Percentiles rank a stretch among this genome's conserved stretches.
These are phyloP conservation scores for Taphrina wiesneri DNA, from an alignment of 1,139 yeast species.

Conservation along the genomic window DNA sequence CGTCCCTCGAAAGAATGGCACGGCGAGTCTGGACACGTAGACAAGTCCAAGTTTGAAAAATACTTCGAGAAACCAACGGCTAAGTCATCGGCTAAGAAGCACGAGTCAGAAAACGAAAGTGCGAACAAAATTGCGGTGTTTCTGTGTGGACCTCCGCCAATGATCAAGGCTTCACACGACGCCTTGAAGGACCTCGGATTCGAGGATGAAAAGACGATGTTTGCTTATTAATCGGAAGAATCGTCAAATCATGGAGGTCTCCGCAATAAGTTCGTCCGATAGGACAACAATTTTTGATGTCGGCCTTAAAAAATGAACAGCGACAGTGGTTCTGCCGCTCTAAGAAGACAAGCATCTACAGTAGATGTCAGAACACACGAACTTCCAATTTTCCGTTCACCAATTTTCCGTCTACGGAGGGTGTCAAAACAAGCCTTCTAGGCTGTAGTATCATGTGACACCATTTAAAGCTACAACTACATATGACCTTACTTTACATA, in stretches of 20 bases:
- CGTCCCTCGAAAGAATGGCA: conserved; percentile 18
- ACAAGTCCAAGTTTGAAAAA: neutral
- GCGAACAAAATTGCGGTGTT: neutral
- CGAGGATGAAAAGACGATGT: conserved; percentile 8
- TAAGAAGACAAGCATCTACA: too few species aligned
- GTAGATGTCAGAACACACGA: too few species aligned
- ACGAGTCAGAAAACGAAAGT: neutral
- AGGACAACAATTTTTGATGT: too few species aligned
- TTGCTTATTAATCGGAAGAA: neutral
- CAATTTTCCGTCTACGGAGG: too few species aligned
- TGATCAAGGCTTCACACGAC: conserved; percentile 12
- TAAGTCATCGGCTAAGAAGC: neutral
- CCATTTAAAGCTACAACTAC: too few species aligned
- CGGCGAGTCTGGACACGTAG: conserved; percentile 36
- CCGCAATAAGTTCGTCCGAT: neutral
- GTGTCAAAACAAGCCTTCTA: too few species aligned
- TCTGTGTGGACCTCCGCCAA: conserved; percentile 18
- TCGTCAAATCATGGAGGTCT: neutral
- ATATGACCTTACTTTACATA: too few species aligned
- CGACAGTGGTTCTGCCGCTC: too few species aligned
- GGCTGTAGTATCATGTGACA: too few species aligned
- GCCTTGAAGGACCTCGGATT: conserved; percentile 12
- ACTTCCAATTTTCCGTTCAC: too few species aligned
- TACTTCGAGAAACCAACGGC: neutral
- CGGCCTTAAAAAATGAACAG: too few species aligned